Percentiles rank a stretch among this genome's conserved stretches.
phyloP scores from a whole-genome alignment of 441 rosid species.

The Pelargonium hybrid region DNA sequence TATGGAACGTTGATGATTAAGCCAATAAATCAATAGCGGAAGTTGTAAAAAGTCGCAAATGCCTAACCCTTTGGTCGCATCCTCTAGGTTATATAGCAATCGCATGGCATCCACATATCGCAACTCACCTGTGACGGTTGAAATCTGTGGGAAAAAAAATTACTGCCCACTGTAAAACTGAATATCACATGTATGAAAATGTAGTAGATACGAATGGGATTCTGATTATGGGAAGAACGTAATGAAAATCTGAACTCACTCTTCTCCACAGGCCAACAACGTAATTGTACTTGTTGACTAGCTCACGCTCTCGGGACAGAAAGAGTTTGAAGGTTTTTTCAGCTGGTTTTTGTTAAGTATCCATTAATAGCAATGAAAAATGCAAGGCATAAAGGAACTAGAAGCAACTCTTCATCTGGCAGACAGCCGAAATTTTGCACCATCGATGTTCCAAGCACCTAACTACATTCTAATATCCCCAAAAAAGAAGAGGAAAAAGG shows the following conservation, averaged over 20 bases:
- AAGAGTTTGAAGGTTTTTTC: slow-evolving; percentile 64
- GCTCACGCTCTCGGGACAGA: slow-evolving; percentile 56
- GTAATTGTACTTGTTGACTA: slow-evolving; percentile 73
- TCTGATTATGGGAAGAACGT: not conserved
- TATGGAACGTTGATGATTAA: not conserved
- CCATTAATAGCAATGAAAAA: slow-evolving; percentile 10
- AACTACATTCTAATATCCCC: not conserved
- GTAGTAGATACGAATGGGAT: slow-evolving; percentile 3
- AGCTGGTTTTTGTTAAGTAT: slow-evolving; percentile 58
- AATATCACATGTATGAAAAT: not conserved
- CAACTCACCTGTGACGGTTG: slow-evolving; percentile 64
- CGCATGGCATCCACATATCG: slow-evolving; percentile 74
- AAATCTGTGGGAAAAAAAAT: slow-evolving; percentile 38
- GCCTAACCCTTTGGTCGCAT: slow-evolving; percentile 60
- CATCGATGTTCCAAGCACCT: not conserved
- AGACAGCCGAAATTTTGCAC: not conserved
- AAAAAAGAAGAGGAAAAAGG: not conserved
- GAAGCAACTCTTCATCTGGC: slow-evolving; percentile 1
- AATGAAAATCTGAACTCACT: slow-evolving; percentile 39
- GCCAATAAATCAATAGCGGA: not conserved
- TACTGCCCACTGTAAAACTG: not conserved
- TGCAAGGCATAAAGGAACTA: slow-evolving; percentile 4
- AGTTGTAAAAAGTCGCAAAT: slow-evolving; percentile 11
- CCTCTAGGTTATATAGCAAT: slow-evolving; percentile 60
- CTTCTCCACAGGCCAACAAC: slow-evolving; percentile 87